Evolutionary conservation across 148 eudicot species (phyloP), one percentile per base, ranked within the genome.

Genomic region (Agrostemma githago): DNA sequence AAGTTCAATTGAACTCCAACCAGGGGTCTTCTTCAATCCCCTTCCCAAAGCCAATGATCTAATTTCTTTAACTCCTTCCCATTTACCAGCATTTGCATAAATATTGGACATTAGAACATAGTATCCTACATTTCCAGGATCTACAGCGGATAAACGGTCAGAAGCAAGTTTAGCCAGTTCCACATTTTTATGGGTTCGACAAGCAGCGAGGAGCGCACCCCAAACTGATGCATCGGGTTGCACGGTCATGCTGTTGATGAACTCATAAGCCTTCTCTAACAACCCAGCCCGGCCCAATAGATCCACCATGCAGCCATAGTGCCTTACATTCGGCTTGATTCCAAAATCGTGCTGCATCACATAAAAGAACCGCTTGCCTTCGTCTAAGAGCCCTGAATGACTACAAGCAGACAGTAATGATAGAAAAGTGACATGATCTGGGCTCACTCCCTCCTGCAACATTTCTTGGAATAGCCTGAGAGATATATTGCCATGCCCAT

Each of bases 131-230:
- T 87, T 81, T 46, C 76, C 78, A 15, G 87, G 46, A 80, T 85
- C 92, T 66, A 88, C 76, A 73, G 83, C 84, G 71, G 85, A 81
- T 53, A 90, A 73, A 51, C 70, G 73, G 60, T 83, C 82, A 44
- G 92, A 85, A 51, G 96, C 92, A 73, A 79, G 63, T 78, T 79
- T 85, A 42, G 90, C 90, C 83, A 90, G 68, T 78, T 88, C 92
- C 20, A 87, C 59, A 72, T 90, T 82, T 70, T 87, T 84, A 77
- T 90, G 90, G 62, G 83, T 84, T 66, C 96, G 82, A 80, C 92
- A 88, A 79, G 96, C 92, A 76, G 89, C 88, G 51, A 90, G 90
- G 77, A 88, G 96, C 76, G 96, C 96, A 63, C 96, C 92, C 90
- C 96, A 90, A 39, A 88, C 80, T 10, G 90, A 87, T 62, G 96